Conservation (phyloP, 73 alveolate genomes). For the Paraurostyla sp. region DNA sequence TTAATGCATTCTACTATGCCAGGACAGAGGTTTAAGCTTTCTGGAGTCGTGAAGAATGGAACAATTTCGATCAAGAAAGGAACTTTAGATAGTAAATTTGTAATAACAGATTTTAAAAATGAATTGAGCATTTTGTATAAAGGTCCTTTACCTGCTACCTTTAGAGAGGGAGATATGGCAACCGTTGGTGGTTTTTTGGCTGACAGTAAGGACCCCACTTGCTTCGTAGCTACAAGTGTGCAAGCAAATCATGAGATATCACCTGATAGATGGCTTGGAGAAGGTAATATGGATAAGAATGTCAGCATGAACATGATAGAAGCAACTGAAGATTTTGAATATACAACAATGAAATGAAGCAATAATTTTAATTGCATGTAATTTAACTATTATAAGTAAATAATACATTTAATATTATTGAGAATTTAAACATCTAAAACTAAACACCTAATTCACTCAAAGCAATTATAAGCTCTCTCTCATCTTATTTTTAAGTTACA, state of each 20-base stretch:
- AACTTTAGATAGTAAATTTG: conserved; percentile 69
- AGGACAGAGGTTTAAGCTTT: conserved; percentile 66
- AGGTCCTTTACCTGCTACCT: conserved; percentile 67
- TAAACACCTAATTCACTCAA: neutral
- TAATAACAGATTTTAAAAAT: conserved; percentile 73
- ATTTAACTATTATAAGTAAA: neutral
- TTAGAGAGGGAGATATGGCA: conserved; percentile 78
- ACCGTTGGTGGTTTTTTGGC: conserved; percentile 73
- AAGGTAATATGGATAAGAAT: conserved; percentile 2
- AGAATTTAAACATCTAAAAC: neutral
- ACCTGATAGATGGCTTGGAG: conserved; percentile 73
- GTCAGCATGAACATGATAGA: conserved; percentile 50
- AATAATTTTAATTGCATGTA: neutral
- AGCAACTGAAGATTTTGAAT: conserved; percentile 43
- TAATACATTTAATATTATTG: neutral
- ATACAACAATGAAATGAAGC: conserved; percentile 46
- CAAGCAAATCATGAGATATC: conserved; percentile 69
- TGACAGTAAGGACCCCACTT: conserved; percentile 66
- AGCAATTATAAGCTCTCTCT: neutral
- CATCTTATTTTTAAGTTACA: conserved; percentile 32
- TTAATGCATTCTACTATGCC: conserved; percentile 64
- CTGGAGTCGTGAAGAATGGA: conserved; percentile 70
- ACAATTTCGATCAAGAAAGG: conserved; percentile 75
- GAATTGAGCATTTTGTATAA: conserved; percentile 61
- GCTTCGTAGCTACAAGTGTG: conserved; percentile 58